Evolutionary conservation across 2,329 filamentous ascomycete genomes (phyloP), one percentile per base, ranked within the genome.

Genomic region (Thelonectria discophora): DNA sequence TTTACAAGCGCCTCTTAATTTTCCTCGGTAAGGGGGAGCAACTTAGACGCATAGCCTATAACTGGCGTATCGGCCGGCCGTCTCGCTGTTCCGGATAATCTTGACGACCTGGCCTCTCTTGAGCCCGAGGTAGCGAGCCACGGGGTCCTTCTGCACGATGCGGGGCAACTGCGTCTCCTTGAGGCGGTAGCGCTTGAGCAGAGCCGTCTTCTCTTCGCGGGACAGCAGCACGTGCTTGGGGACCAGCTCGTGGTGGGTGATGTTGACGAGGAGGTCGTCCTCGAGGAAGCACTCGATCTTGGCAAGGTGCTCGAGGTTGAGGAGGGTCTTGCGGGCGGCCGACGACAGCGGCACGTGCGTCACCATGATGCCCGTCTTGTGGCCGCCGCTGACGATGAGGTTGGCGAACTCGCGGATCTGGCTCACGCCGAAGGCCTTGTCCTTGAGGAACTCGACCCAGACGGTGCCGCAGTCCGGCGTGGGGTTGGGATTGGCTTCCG

Each of bases 141-240:
- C 93, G 3, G 95, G 95, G 77, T 99, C 95, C 69, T 91, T 92
- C 68, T 91, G 87, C 78, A 97, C 87, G 72, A 99, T 97, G 58
- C 95, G 86, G 5, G 95, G 95, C 74, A 99, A 83, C 82, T 99
- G 95, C 10, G 93, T 97, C 84, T 99, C 95, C 87, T 97, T 98
- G 77, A 99, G 81, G 50, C 95, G 88, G 80, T 99, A 99, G 65
- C 95, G 85, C 80, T 93, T 88, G 63, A 99, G 84, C 73, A 99
- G 81, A 39, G 91, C 90, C 48, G 81, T 81, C 86, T 97, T 97
- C 83, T 99, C 95, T 72, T 96, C 93, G 47, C 88, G 86, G 72
- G 92, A 97, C 58, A 99, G 87, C 63, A 98, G 81, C 39, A 98
- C 89, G 76, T 99, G 95, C 76, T 91, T 93, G 46, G 95, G 95